Evolutionary conservation across 1,284 basidiomycete species (phyloP).

Genomic region (Amylostereum chailletii): DNA sequence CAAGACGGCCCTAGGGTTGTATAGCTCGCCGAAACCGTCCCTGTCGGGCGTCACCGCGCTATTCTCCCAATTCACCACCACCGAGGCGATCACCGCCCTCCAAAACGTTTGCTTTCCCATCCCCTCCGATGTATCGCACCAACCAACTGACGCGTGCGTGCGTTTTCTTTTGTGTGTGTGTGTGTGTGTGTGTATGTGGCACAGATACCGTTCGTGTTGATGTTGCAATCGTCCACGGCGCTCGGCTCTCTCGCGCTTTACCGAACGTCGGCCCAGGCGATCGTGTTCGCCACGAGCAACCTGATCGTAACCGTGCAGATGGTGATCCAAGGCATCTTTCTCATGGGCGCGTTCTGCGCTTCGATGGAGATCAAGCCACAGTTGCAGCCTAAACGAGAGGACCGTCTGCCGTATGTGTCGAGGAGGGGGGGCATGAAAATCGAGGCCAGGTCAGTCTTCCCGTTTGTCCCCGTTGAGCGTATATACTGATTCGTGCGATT

Average conservation of each 20-base stretch:
- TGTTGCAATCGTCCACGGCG: constrained; percentile 64
- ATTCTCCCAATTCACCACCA: constrained; percentile 48
- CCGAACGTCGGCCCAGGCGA: constrained; percentile 63
- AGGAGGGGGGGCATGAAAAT: constrained; percentile 54
- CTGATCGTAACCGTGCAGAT: constrained; percentile 53
- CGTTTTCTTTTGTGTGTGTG: constrained; percentile 5
- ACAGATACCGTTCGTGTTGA: constrained; percentile 63
- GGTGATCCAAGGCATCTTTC: constrained; percentile 73
- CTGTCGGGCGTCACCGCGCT: constrained; percentile 19
- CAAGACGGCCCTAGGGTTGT: constrained; percentile 47
- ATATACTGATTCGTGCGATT: constrained; percentile 16
- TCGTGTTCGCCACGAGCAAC: constrained; percentile 54
- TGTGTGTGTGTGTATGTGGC: constrained; percentile 5
- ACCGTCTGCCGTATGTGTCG: constrained; percentile 37
- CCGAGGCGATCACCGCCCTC: constrained; percentile 51
- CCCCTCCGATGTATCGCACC: too few relatives aligned
- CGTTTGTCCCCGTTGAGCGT: neutral
- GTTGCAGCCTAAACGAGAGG: constrained; percentile 48
- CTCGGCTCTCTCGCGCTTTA: constrained; percentile 73
- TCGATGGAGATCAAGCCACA: constrained; percentile 60
- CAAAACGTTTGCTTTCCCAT: constrained; percentile 49
- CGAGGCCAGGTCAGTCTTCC: constrained; percentile 45
- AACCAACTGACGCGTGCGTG: too few relatives aligned
- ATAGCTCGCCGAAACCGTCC: constrained; percentile 25
- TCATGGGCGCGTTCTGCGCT: constrained; percentile 75